These are phyloP conservation scores for Claviceps sorghi DNA, from an alignment of 2,329 filamentous ascomycete genomes.

Conservation along the genomic window DNA sequence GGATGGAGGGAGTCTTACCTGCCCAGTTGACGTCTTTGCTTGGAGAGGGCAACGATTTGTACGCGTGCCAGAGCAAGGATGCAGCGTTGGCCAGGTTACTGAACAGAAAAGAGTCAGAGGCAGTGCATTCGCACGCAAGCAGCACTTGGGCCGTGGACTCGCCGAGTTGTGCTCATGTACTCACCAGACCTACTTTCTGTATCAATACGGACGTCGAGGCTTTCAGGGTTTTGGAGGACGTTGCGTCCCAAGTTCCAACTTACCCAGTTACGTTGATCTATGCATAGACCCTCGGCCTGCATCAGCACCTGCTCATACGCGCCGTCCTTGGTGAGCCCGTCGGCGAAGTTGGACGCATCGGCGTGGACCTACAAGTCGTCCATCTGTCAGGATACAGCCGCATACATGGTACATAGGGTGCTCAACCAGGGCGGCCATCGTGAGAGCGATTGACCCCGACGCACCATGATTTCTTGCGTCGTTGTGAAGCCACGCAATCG, in stretches of 20 bases:
- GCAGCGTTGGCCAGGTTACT: slow-evolving; percentile 67
- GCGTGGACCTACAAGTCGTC: slow-evolving; percentile 51
- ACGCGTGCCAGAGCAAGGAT: slow-evolving; percentile 65
- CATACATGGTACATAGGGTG: too few relatives aligned
- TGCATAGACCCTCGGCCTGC: slow-evolving; percentile 54
- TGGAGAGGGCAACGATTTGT: slow-evolving; percentile 54
- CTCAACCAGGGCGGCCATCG: too few relatives aligned
- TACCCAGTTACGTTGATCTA: slow-evolving; percentile 70
- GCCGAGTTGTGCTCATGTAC: not conserved
- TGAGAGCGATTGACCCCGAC: not conserved
- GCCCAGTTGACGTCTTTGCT: slow-evolving; percentile 64
- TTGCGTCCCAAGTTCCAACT: slow-evolving; percentile 12
- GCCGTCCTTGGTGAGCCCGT: slow-evolving; percentile 52
- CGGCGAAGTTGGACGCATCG: slow-evolving; percentile 59
- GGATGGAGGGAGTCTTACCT: slow-evolving; percentile 24
- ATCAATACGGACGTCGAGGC: not conserved
- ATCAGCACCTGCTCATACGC: slow-evolving; percentile 61
- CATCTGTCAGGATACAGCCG: not conserved
- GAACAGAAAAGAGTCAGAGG: not conserved
- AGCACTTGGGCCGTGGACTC: not conserved
- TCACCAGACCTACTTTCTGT: slow-evolving; percentile 10
- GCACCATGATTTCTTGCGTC: not conserved
- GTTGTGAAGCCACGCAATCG: not conserved
- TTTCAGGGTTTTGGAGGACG: not conserved
- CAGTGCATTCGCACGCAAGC: not conserved